Percentiles rank a stretch among this genome's conserved stretches.
Conservation (phyloP, 768 basidiomycete species). For the Collybiopsis confluens region DNA sequence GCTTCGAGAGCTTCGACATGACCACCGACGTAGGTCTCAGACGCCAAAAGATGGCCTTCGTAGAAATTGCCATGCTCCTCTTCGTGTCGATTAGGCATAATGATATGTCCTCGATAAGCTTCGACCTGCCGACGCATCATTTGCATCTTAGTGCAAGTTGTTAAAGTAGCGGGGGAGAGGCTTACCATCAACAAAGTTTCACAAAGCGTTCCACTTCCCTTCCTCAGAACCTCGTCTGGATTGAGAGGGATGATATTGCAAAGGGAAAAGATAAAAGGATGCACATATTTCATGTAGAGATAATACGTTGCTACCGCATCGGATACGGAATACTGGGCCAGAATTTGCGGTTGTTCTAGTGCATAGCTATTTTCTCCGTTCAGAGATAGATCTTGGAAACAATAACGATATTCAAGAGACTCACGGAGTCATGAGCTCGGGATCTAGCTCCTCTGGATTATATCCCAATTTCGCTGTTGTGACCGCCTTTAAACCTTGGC, state of each 20-base stretch:
- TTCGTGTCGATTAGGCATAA: conserved; percentile 98
- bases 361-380: conserved; percentile 96
- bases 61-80: conserved; percentile 89
- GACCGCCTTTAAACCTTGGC: conserved; percentile 97
- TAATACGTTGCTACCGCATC: conserved; percentile 99
- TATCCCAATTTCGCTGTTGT: conserved; percentile 96
- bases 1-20: conserved; percentile 99
- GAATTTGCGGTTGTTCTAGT: conserved; percentile 87
- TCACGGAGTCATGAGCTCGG: conserved; percentile 98
- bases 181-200: conserved; percentile 96
- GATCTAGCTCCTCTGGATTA: conserved; percentile 94
- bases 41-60: conserved; percentile 93
- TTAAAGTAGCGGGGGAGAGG: neutral
- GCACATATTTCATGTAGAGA: conserved; percentile 99
- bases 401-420: too few species aligned
- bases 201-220: conserved; percentile 95
- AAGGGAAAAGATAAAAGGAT: conserved; percentile 98
- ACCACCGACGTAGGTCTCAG: conserved; percentile 98
- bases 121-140: conserved; percentile 71
- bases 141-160: conserved; percentile 3
- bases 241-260: conserved; percentile 98
- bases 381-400: too few species aligned
- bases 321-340: conserved; percentile 98
- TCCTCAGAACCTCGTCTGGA: conserved; percentile 93
- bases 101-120: conserved; percentile 85